phyloP scores from a whole-genome alignment of 805 yeast species.

The Torulaspora gathmanii region DNA sequence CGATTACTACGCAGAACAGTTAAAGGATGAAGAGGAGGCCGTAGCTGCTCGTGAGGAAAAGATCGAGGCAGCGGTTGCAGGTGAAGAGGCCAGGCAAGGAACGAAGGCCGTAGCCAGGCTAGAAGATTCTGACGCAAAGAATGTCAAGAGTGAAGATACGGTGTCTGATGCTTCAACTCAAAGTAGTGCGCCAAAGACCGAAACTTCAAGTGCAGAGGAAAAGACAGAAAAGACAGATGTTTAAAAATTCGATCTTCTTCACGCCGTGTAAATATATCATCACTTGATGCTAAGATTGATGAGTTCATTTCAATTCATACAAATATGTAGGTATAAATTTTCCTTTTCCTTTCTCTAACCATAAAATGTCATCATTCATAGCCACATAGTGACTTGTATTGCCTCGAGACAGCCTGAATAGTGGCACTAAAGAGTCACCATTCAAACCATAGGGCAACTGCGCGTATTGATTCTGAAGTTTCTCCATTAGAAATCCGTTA shows the following conservation, averaged over 20 bases:
- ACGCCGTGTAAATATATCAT: conserved; percentile 2
- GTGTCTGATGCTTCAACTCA: background rate
- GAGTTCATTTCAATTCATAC: conserved; percentile 9
- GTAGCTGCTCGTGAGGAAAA: conserved; percentile 6
- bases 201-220: background rate
- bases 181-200: background rate
- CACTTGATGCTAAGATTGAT: background rate
- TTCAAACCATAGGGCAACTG: conserved; percentile 31
- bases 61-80: conserved; percentile 25
- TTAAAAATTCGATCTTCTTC: background rate
- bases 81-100: conserved; percentile 15
- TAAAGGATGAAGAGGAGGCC: conserved; percentile 67
- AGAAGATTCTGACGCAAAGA: background rate
- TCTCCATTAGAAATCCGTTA: conserved; percentile 39
- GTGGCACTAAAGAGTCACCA: conserved; percentile 20
- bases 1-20: conserved; percentile 88
- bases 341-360: conserved; percentile 35
- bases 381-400: conserved; percentile 30
- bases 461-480: conserved; percentile 15
- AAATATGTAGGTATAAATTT: conserved; percentile 9
- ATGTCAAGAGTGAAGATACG: background rate
- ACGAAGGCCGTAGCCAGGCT: conserved; percentile 1
- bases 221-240: background rate
- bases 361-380: conserved; percentile 63
- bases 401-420: conserved; percentile 17